Base-by-base conservation (phyloP, 257 asterid genomes). In the Rehmannia glutinosa region DNA sequence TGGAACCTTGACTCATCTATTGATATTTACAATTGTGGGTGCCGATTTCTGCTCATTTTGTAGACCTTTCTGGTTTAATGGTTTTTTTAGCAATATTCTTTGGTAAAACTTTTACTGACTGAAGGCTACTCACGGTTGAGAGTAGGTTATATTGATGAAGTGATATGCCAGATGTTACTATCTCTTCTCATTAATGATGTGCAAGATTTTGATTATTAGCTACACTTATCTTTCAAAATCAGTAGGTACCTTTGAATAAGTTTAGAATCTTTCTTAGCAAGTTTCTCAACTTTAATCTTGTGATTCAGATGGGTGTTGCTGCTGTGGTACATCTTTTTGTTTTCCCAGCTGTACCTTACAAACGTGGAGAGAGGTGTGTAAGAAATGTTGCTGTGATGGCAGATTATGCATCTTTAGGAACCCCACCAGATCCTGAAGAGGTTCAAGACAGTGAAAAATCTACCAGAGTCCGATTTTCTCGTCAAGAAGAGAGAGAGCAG, bases 281-380 rank as follows among this genome's bases (percentile, higher is more conserved):
- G 56, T 46, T 69, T 72, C 73, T 62, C 45, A 64, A 68, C 61
- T 39, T 25, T 60, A n/a, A 36, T 59, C 33, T 72, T 77, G 67
- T 74, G 58, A 66, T 78, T 73, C 85, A 93, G 97, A 93, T 93
- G 99, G 99, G 99, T 50, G 49, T 93, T 76, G 99, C 99, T 79
- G 97, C 99, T 72, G 84, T 93, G 68, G 90, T 93, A 55, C 99
- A 93, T 80, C 92, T 93, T 43, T 88, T 85, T 75, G 96, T 85
- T 64, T 93, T 93, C 84, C 97, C 99, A 27, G 97, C 97, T 25
- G 78, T 55, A 39, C 97, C 99, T 68, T 93, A 93, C 77, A 88
- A 86, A 75, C 96, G 86, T 69, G 99, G 99, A 50, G 99, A 93
- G 83, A 85, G 99, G 78, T 88, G 99, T 78, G 96, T 85, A 11